phyloP scores from a whole-genome alignment of 1,284 basidiomycete species.

The Trametes sp. region DNA sequence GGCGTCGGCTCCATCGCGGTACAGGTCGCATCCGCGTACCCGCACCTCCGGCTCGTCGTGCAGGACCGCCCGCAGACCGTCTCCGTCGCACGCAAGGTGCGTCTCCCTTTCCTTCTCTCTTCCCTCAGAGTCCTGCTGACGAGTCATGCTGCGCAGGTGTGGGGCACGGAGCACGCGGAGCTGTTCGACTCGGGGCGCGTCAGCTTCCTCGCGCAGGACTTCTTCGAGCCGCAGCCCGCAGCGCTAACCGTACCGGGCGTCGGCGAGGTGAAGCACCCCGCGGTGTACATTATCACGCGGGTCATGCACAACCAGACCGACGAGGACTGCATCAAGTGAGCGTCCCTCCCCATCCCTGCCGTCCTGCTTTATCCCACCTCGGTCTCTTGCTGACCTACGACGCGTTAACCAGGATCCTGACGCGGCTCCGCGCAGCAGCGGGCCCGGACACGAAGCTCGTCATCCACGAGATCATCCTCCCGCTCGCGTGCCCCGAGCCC shows the following conservation, averaged over 20 bases:
- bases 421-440: constrained; percentile 37
- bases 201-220: constrained; percentile 60
- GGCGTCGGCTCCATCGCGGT: constrained; percentile 76
- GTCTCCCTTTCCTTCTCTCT: constrained; percentile 18
- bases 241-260: constrained; percentile 8
- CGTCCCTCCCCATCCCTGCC: neutral
- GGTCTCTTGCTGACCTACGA: too few relatives aligned
- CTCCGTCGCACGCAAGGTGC: constrained; percentile 63
- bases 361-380: neutral
- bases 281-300: constrained; percentile 69
- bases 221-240: constrained; percentile 55
- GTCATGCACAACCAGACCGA: constrained; percentile 79
- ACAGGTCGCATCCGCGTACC: constrained; percentile 65
- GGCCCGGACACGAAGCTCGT: constrained; percentile 58
- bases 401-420: constrained; percentile 34
- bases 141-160: constrained; percentile 26
- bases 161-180: constrained; percentile 32
- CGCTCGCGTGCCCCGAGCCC: constrained; percentile 56
- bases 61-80: constrained; percentile 73
- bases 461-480: constrained; percentile 69
- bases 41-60: constrained; percentile 63
- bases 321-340: constrained; percentile 36
- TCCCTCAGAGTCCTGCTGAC: neutral
- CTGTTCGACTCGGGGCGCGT: constrained; percentile 34
- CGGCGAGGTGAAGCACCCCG: constrained; percentile 25